Evolutionary conservation across 345 rosid species (phyloP), one percentile per base, ranked within the genome.

Genomic region (Eucalyptus regnans): DNA sequence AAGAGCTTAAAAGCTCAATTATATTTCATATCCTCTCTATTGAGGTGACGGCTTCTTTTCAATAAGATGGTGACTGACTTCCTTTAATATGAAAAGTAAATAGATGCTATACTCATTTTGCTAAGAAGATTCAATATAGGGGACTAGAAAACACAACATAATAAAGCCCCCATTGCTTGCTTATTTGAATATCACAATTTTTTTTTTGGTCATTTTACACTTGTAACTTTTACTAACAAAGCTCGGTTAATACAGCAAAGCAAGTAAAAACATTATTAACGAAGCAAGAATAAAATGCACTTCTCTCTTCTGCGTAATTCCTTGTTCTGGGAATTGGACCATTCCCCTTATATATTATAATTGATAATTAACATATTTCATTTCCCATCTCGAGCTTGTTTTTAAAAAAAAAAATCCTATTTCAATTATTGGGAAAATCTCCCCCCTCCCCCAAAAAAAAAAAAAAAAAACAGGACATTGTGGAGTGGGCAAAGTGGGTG

Each of bases 11-110:
- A 37, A 22, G 5, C 15, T 76, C 11, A 20, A 43, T 76, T 76
- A 10, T 18, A 22, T 76, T n/a, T 64, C 27, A 18, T 9, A 37
- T 71, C 27, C 25, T 71, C 27, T 9, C 4, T 5, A 71, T 37
- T 37, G 6, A 71, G 22, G 4, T 3, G 9, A 7, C 3, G 5
- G 2, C 23, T 31, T 68, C 43, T 68, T 17, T 68, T 68, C 23
- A 17, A 68, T 4, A 33, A 71, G 46, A 71, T 37, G 22, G 27
- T 37, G 0, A 16, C 0, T 31, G 1, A 31, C 43, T 68, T 4
- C 23, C 11, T 31, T 16, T 31, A 66, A 66, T 68, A 27, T 8
- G 0, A 15, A 43, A 68, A 68, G 37, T 68, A 16, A 31, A 68
- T 31, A 15, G 41, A 66, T 15, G 0, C 20, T 16, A 33, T 33